Conservation (phyloP, 2,329 filamentous ascomycete species). For the Magnaporthiopsis incrustans region DNA sequence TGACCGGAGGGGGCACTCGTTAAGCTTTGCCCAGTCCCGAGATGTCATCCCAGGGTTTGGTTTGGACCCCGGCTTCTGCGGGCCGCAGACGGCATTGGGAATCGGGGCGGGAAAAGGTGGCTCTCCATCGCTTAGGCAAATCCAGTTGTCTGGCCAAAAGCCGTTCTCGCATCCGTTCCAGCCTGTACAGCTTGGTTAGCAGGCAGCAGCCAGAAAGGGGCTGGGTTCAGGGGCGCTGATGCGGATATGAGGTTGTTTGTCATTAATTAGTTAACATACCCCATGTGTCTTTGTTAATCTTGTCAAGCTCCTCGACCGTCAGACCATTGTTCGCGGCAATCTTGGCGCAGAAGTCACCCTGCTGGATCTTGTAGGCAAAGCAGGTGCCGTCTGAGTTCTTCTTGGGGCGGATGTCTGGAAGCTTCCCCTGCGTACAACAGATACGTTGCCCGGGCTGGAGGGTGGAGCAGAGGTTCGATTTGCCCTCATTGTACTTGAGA, state of each 20-base stretch:
- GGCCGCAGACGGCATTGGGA: conserved; percentile 26
- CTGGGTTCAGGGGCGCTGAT: background rate
- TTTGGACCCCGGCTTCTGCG: conserved; percentile 19
- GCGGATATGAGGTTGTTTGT: conserved; percentile 5
- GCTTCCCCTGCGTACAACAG: conserved; percentile 27
- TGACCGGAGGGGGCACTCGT: conserved; percentile 21
- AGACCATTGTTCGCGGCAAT: conserved; percentile 17
- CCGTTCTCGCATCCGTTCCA: conserved; percentile 24
- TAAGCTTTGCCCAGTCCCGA: background rate
- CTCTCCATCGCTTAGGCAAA: conserved; percentile 26
- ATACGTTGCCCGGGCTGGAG: conserved; percentile 25
- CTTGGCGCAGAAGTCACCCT: conserved; percentile 23
- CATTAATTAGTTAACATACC: conserved; percentile 11
- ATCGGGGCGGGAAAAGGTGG: conserved; percentile 25
- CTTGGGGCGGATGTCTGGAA: conserved; percentile 26
- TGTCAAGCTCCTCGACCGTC: conserved; percentile 8
- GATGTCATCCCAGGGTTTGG: conserved; percentile 6
- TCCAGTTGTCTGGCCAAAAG: conserved; percentile 18
- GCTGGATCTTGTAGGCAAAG: conserved; percentile 21
- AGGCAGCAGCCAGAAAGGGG: background rate
- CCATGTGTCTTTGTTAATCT: conserved; percentile 29
- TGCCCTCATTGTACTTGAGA: conserved; percentile 21
- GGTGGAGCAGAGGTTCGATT: conserved; percentile 20
- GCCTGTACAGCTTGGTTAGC: background rate
- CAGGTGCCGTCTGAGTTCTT: conserved; percentile 28